Conservation (phyloP, 2,329 filamentous ascomycete species). For the Graphium sp. region DNA sequence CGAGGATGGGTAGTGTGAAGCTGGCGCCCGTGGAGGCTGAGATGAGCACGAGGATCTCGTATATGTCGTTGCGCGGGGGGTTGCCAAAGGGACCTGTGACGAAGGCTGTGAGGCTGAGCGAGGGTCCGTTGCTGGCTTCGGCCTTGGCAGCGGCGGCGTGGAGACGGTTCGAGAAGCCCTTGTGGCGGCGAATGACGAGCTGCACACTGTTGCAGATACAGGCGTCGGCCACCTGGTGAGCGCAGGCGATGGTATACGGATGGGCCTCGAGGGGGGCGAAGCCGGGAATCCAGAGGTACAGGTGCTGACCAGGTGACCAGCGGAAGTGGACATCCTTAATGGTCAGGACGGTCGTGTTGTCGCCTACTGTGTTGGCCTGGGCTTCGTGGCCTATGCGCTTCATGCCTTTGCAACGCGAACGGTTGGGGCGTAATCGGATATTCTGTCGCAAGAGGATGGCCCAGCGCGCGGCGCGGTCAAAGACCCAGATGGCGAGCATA, state of each 20-base stretch:
- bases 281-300: slow-evolving; percentile 42
- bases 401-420: slow-evolving; percentile 26
- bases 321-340: slow-evolving; percentile 41
- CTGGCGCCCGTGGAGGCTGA: slow-evolving; percentile 48
- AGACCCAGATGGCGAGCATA: slow-evolving; percentile 41
- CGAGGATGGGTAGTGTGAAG: slow-evolving; percentile 41
- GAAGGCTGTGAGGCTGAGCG: slow-evolving; percentile 21
- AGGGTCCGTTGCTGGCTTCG: slow-evolving; percentile 9
- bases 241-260: slow-evolving; percentile 44
- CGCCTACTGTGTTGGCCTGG: slow-evolving; percentile 27
- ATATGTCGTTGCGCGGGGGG: slow-evolving; percentile 38
- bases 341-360: slow-evolving; percentile 37
- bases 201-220: slow-evolving; percentile 43
- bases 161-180: slow-evolving; percentile 38
- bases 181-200: slow-evolving; percentile 36
- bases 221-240: slow-evolving; percentile 28
- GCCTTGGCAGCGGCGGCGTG: slow-evolving; percentile 23
- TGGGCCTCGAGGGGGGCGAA: slow-evolving; percentile 38
- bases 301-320: slow-evolving; percentile 42
- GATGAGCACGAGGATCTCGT: slow-evolving; percentile 41
- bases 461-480: slow-evolving; percentile 41
- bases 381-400: slow-evolving; percentile 34
- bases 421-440: slow-evolving; percentile 16
- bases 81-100: slow-evolving; percentile 38
- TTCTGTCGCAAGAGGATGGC: slow-evolving; percentile 34